These are phyloP conservation scores for Xylariaceae sp. DNA, from an alignment of 2,329 filamentous ascomycete genomes.

Conservation along the genomic window DNA sequence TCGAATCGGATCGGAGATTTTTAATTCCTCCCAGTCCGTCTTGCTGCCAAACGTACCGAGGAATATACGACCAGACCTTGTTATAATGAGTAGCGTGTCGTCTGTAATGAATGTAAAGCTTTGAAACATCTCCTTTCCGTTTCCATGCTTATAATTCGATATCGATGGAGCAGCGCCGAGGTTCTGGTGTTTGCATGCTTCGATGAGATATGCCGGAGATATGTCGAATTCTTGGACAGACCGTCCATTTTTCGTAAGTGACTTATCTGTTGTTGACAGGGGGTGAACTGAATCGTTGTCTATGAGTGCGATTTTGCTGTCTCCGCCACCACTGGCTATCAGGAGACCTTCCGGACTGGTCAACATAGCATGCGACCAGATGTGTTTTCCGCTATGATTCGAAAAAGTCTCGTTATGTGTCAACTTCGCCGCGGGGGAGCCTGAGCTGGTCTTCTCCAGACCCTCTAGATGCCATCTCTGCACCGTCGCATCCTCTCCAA, in stretches of 20 bases:
- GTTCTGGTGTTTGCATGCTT: slow-evolving; percentile 11
- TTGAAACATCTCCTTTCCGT: slow-evolving; percentile 45
- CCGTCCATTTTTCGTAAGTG: neutral
- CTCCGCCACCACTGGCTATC: slow-evolving; percentile 76
- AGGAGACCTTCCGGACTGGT: slow-evolving; percentile 34
- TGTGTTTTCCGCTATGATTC: slow-evolving; percentile 79
- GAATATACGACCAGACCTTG: slow-evolving; percentile 56
- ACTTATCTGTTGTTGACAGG: neutral
- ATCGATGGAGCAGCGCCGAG: neutral
- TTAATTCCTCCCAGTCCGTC: slow-evolving; percentile 41
- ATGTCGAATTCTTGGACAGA: slow-evolving; percentile 16
- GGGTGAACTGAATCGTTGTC: slow-evolving; percentile 11
- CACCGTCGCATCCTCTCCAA: slow-evolving; percentile 77
- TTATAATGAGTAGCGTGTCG: slow-evolving; percentile 49
- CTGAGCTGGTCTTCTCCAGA: neutral
- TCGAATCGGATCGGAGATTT: slow-evolving; percentile 32
- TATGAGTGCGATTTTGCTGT: slow-evolving; percentile 61
- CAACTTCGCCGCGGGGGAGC: slow-evolving; percentile 34
- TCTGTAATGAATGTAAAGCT: slow-evolving; percentile 59
- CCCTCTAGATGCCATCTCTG: slow-evolving; percentile 61
- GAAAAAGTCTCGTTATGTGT: slow-evolving; percentile 51
- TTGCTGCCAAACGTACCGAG: slow-evolving; percentile 36
- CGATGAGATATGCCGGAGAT: slow-evolving; percentile 22
- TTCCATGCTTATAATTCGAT: slow-evolving; percentile 30
- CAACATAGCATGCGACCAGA: slow-evolving; percentile 65